Base-by-base conservation (phyloP, 768 basidiomycete species). In the Collybia nuda region DNA sequence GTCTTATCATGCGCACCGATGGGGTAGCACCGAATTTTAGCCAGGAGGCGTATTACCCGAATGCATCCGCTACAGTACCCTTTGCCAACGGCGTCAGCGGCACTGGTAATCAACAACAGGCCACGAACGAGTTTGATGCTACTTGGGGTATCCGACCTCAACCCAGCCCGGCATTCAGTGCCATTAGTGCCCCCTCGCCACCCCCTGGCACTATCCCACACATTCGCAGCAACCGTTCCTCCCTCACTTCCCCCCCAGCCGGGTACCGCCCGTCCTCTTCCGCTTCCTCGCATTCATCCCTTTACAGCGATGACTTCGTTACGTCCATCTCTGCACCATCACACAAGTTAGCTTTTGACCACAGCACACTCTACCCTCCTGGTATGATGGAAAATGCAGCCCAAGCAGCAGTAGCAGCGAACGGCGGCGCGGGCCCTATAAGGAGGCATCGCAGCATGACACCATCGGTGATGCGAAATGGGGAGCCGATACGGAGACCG, bases 391-490 rank as follows among this genome's bases (percentile, higher is more conserved):
- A 70, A 17, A 53, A 56, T 23, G 53, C 58, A 1, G 62, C 56
- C 22, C 32, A 32, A 11, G 54, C 56, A 22, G 56, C 63, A 9
- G 56, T 56, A 8, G 55, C 61, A 7, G 58, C 56, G 15, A 42
- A 56, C 4, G 60, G 56, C 48, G 78, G 73, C 11, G 61, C 77
- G n/a, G 85, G 87, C 8, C 85, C 87, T 8, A 75, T 83, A 40
- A 71, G 87, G 45, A 75, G 89, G 40, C 82, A 89, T 61, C 76
- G 88, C 48, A 88, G 86, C 64, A 88, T 86, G 78, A 91, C 89
- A 6, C 88, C 89, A 7, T 83, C 83, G 0, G 54, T 84, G 23
- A 66, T 74, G 40, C 75, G 83, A 46, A 76, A 69, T 46, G 80
- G 75, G 39, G 80, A 80, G 56, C 71, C 72, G 28, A 76, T 72